Percentiles rank a stretch among this genome's conserved stretches.
Evolutionary conservation across 306 rosid genomes (phyloP).

Genomic region (Cyclanthera cordifolia): DNA sequence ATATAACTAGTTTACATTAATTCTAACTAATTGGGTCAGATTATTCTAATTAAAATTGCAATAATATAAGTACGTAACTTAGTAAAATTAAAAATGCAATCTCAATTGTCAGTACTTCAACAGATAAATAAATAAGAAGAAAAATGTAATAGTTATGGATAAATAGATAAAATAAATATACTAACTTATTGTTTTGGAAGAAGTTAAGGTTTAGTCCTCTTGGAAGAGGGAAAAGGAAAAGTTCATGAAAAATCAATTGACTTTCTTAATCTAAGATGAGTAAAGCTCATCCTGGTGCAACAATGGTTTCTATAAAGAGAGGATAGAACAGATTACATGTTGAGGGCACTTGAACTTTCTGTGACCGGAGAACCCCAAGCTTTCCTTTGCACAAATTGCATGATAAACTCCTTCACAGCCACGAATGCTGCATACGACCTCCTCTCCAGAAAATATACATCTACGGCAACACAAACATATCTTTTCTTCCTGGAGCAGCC

Average conservation of each 20-base stretch:
- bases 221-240: neutral
- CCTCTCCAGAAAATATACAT: constrained; percentile 38
- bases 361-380: constrained; percentile 24
- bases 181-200: neutral
- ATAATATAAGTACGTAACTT: neutral
- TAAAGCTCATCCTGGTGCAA: neutral
- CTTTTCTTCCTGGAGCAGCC: constrained; percentile 35
- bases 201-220: neutral
- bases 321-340: constrained; percentile 37
- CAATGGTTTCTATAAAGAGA: neutral
- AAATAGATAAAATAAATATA: neutral
- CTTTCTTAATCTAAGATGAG: neutral
- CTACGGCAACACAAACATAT: constrained; percentile 45
- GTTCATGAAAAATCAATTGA: neutral
- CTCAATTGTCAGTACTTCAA: neutral
- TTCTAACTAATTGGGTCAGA: neutral
- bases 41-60: neutral
- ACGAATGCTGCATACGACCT: constrained; percentile 51
- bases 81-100: neutral
- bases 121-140: neutral
- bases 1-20: neutral
- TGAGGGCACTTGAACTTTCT: constrained; percentile 80
- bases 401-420: constrained; percentile 57
- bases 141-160: neutral
- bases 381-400: constrained; percentile 43